Evolutionary conservation across 2,329 filamentous ascomycete genomes (phyloP).

Genomic region (Chrysoporthe puriensis): DNA sequence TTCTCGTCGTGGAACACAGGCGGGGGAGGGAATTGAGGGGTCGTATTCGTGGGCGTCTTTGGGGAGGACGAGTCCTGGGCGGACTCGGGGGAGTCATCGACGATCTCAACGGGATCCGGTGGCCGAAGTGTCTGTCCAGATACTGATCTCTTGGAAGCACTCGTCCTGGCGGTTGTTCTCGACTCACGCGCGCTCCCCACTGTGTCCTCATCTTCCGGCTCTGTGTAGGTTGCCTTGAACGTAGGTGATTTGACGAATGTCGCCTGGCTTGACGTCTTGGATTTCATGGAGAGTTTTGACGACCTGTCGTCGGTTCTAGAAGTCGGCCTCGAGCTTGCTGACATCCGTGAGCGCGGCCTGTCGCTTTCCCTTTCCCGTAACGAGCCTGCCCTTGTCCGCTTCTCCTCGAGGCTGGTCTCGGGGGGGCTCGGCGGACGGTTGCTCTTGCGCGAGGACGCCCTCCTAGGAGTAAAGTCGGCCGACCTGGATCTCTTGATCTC

Average conservation of each 20-base stretch:
- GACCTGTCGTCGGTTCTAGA: constrained; percentile 53
- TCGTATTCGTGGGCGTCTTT: constrained; percentile 59
- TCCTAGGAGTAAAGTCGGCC: constrained; percentile 42
- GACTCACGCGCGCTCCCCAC: constrained; percentile 22
- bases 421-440: constrained; percentile 65
- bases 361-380: constrained; percentile 39
- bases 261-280: constrained; percentile 62
- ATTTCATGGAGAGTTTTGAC: constrained; percentile 58
- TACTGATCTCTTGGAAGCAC: constrained; percentile 40
- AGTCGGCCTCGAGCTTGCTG: constrained; percentile 36
- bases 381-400: constrained; percentile 41
- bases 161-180: constrained; percentile 17
- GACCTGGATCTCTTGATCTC: constrained; percentile 54
- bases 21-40: constrained; percentile 53
- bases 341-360: constrained; percentile 44
- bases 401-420: constrained; percentile 60
- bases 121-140: constrained; percentile 36
- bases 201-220: constrained; percentile 31
- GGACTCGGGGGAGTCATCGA: constrained; percentile 55
- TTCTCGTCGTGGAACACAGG: constrained; percentile 47
- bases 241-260: constrained; percentile 50
- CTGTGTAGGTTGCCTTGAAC: constrained; percentile 26
- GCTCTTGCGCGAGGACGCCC: constrained; percentile 45
- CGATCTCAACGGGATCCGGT: constrained; percentile 46
- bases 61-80: constrained; percentile 58